Evolutionary conservation across 345 rosid species (phyloP).

Genomic region (Boechera stricta): DNA sequence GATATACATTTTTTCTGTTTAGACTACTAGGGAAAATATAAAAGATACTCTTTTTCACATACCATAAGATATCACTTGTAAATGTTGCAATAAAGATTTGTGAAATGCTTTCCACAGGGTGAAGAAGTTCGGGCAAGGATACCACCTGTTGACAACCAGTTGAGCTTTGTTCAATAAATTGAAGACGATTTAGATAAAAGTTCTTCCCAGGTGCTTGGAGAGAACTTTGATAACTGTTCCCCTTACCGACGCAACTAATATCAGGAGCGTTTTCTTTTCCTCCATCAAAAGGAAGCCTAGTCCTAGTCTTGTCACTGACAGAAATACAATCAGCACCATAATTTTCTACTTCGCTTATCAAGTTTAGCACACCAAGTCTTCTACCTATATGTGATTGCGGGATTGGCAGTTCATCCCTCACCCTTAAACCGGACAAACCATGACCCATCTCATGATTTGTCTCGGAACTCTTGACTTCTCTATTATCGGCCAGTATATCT

Average conservation of each 20-base stretch:
- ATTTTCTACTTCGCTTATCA: constrained; percentile 22
- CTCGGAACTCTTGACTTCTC: constrained; percentile 40
- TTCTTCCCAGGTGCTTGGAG: constrained; percentile 66
- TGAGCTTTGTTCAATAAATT: constrained; percentile 51
- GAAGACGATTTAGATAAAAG: constrained; percentile 77
- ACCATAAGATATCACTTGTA: constrained; percentile 85
- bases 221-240: constrained; percentile 31
- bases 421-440: constrained; percentile 33
- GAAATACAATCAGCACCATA: constrained; percentile 32
- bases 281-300: constrained; percentile 28
- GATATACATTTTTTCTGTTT: neutral
- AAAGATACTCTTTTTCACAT: constrained; percentile 15
- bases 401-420: constrained; percentile 32
- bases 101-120: constrained; percentile 68
- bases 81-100: constrained; percentile 85
- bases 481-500: constrained; percentile 26
- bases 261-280: constrained; percentile 33
- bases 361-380: constrained; percentile 28
- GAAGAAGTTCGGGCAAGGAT: constrained; percentile 78
- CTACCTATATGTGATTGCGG: constrained; percentile 24
- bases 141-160: constrained; percentile 47
- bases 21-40: neutral
- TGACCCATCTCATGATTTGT: constrained; percentile 34
- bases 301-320: constrained; percentile 36
- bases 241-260: constrained; percentile 27